These are phyloP conservation scores for Herpetospermum pedunculosum DNA, from an alignment of 306 rosid genomes.

Conservation along the genomic window DNA sequence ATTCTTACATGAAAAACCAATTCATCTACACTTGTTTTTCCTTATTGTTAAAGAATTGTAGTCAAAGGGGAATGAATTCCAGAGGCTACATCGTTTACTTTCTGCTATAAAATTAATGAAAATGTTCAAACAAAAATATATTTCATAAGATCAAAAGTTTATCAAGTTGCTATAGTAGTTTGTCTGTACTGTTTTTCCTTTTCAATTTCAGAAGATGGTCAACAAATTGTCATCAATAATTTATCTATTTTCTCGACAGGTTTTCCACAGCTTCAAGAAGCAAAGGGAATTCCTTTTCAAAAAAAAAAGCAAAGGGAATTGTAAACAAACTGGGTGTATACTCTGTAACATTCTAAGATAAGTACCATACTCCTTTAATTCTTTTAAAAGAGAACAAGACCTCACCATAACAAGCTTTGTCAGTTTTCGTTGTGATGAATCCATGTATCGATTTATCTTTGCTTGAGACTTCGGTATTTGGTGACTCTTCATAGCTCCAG, in stretches of 20 bases:
- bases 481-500: slow-evolving; percentile 95
- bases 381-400: slow-evolving; percentile 12
- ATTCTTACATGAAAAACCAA: not conserved
- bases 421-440: slow-evolving; percentile 81
- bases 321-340: not conserved
- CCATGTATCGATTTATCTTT: slow-evolving; percentile 77
- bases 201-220: not conserved
- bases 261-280: not conserved
- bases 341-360: not conserved
- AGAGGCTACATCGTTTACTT: not conserved
- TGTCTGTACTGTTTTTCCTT: not conserved
- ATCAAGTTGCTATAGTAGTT: not conserved
- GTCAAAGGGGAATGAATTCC: not conserved
- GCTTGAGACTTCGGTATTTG: slow-evolving; percentile 81
- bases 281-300: not conserved
- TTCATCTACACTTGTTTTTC: not conserved
- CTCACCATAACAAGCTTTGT: slow-evolving; percentile 92
- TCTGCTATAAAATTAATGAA: not conserved
- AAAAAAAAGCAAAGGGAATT: not conserved
- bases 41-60: not conserved
- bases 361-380: not conserved
- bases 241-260: not conserved
- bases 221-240: not conserved
- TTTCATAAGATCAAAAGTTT: not conserved
- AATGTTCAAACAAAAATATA: not conserved